Evolutionary conservation across 495 filamentous ascomycete genomes (phyloP), one percentile per base, ranked within the genome.

Genomic region (Parachaetomium inaequale): DNA sequence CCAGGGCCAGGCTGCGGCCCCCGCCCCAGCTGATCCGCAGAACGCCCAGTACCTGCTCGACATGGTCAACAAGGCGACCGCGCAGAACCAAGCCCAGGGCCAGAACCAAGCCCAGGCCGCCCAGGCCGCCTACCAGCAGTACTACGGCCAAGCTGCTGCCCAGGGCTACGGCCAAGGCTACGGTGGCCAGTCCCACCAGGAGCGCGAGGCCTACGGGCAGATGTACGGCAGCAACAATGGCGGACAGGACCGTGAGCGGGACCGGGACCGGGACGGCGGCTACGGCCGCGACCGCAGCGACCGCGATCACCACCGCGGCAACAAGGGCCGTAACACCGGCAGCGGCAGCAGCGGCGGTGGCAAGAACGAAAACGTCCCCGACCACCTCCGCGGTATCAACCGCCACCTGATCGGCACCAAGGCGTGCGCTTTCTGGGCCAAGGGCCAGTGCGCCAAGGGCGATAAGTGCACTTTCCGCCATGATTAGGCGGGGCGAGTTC

Each of bases 381-480:
- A 74, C 12, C 76, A 78, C 15, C 70, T 79, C 54, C 72, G 68
- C 28, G 73, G 71, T 0, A 79, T 79, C 55, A 79, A 80, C 40
- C 73, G 71, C 19, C 72, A 70, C 34, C 66, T 79, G 8, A 79
- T 80, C 32, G 77, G 78, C 15, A 83, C 82, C 12, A 82, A 82
- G 68, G 81, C 88, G 17, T 96, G 92, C 75, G 84, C 81, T 52
- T 96, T 91, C 74, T 96, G 82, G 79, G 77, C 82, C 7, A 82
- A 89, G 59, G 91, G 91, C 17, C 87, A 87, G 71, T 96, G 92
- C 74, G 79, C 81, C 19, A 94, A 96, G 73, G 92, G 92, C 4
- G 88, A 89, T 19, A 87, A 88, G 36, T 96, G 92, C 72, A 94
- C 90, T 1, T 96, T 85, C 75, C 80, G 89, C 47, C 92, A 96